Conservation (phyloP, 192 early-diverging fungal species). For the Coemansia sp. region DNA sequence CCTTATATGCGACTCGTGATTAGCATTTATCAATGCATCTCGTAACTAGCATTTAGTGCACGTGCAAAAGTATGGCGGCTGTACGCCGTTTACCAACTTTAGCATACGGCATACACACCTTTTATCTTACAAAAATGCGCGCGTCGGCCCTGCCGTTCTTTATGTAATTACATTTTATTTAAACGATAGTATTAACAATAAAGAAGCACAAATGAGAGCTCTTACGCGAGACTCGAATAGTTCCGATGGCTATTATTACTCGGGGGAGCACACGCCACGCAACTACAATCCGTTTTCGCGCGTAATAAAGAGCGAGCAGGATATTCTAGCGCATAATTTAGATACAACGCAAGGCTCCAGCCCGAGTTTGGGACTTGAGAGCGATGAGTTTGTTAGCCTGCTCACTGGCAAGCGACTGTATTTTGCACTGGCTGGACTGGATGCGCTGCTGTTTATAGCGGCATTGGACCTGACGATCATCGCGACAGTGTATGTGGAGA, state of each 20-base stretch:
- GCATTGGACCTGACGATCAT: slow-evolving; percentile 86
- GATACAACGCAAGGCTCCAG: neutral
- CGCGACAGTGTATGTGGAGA: slow-evolving; percentile 72
- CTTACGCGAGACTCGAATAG: neutral
- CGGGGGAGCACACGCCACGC: slow-evolving; percentile 6
- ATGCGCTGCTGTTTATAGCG: slow-evolving; percentile 71
- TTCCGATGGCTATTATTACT: slow-evolving; percentile 7
- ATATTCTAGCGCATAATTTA: neutral
- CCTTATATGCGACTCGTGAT: no score
- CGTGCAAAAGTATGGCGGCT: neutral
- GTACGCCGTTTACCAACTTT: neutral
- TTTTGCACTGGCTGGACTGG: slow-evolving; percentile 55
- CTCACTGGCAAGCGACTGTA: slow-evolving; percentile 27
- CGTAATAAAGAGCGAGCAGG: slow-evolving; percentile 11
- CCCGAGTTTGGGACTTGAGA: neutral
- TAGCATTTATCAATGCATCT: no score
- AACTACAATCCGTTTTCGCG: slow-evolving; percentile 17
- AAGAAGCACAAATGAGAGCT: neutral
- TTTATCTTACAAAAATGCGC: neutral
- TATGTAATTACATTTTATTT: neutral
- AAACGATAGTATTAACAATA: neutral
- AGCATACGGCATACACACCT: neutral
- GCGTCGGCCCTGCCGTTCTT: neutral
- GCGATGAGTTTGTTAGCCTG: neutral
- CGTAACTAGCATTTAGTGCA: no score